Evolutionary conservation across 2,329 filamentous ascomycete species (phyloP).

Genomic region (Cytospora schulzeri): DNA sequence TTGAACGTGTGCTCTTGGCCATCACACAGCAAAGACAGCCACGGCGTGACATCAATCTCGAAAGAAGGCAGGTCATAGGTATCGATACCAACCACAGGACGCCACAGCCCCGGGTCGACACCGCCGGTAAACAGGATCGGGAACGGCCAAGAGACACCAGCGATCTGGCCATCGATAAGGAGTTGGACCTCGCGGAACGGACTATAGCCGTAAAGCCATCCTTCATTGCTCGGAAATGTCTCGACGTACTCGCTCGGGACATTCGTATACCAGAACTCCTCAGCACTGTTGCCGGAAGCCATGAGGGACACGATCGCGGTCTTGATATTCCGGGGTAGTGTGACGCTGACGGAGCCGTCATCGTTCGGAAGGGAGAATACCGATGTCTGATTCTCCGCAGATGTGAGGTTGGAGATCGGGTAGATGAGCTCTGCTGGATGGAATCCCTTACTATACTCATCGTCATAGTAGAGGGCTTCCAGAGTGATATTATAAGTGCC

Average conservation of each 20-base stretch:
- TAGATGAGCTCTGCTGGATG: slow-evolving; percentile 37
- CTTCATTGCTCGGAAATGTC: slow-evolving; percentile 54
- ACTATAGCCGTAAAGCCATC: slow-evolving; percentile 59
- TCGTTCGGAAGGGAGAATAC: slow-evolving; percentile 58
- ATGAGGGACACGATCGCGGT: slow-evolving; percentile 64
- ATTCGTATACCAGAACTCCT: slow-evolving; percentile 74
- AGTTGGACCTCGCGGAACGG: slow-evolving; percentile 70
- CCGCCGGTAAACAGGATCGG: slow-evolving; percentile 72
- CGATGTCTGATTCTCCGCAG: slow-evolving; percentile 50
- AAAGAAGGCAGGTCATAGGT: slow-evolving; percentile 68
- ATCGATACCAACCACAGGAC: slow-evolving; percentile 70
- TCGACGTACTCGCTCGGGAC: slow-evolving; percentile 58
- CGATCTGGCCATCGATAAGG: slow-evolving; percentile 62
- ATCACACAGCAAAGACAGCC: slow-evolving; percentile 60
- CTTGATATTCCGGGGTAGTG: slow-evolving; percentile 57
- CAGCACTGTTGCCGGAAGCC: slow-evolving; percentile 64
- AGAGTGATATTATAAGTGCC: slow-evolving; percentile 60
- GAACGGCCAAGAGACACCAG: slow-evolving; percentile 69
- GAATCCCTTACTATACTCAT: slow-evolving; percentile 34
- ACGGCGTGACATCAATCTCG: slow-evolving; percentile 70
- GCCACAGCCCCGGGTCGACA: slow-evolving; percentile 67
- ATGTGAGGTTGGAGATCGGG: slow-evolving; percentile 47
- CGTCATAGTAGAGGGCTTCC: slow-evolving; percentile 54
- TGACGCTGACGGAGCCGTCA: slow-evolving; percentile 50
- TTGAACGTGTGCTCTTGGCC: slow-evolving; percentile 38